Evolutionary conservation across 805 yeast genomes (phyloP).

Genomic region (Saccharomyces jurei): DNA sequence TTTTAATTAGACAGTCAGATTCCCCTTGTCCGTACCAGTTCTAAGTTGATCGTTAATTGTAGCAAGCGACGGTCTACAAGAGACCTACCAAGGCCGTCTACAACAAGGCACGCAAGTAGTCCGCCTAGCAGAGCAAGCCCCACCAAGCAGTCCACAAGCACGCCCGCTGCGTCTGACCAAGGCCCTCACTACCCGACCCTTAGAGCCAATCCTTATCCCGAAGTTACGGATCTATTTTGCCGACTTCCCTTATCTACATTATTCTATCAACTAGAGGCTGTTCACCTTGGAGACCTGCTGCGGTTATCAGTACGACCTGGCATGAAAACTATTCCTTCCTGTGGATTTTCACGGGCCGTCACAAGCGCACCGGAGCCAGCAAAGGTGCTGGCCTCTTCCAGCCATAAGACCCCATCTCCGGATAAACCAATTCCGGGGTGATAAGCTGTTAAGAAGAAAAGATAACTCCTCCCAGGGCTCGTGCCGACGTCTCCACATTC

Average conservation of each 20-base stretch:
- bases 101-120: constrained; percentile 23
- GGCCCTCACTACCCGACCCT: constrained; percentile 36
- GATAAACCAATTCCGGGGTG: constrained; percentile 37
- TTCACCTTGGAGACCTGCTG: constrained; percentile 41
- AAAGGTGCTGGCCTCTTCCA: constrained; percentile 34
- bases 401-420: constrained; percentile 35
- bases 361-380: constrained; percentile 36
- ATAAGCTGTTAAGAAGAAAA: constrained; percentile 36
- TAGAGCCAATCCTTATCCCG: constrained; percentile 39
- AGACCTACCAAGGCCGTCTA: constrained; percentile 26
- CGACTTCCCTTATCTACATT: constrained; percentile 39
- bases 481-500: constrained; percentile 37
- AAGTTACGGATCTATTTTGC: constrained; percentile 38
- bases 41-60: constrained; percentile 25
- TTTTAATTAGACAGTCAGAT: constrained; percentile 39
- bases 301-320: constrained; percentile 39
- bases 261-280: constrained; percentile 39
- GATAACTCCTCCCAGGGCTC: constrained; percentile 39
- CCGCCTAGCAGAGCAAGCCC: constrained; percentile 23
- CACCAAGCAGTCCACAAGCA: constrained; percentile 21
- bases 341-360: constrained; percentile 38
- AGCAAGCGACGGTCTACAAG: constrained; percentile 26
- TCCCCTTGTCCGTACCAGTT: constrained; percentile 32
- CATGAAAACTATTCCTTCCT: constrained; percentile 35
- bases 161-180: constrained; percentile 31